Evolutionary conservation across 2,329 filamentous ascomycete species (phyloP), one percentile per base, ranked within the genome.

Genomic region (Monosporascus sp.): DNA sequence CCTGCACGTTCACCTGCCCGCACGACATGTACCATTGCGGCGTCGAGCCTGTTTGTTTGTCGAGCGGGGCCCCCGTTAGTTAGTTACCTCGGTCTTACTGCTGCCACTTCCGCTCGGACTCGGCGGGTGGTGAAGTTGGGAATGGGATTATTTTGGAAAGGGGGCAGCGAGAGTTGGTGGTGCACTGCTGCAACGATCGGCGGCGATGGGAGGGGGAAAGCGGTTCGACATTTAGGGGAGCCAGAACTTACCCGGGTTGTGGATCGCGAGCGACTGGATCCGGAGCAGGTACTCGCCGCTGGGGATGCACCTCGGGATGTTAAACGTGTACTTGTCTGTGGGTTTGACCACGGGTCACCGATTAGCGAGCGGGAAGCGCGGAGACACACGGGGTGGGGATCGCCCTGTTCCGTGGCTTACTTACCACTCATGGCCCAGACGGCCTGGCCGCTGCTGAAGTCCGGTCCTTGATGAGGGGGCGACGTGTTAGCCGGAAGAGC

Each of bases 221-320:
- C 8, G 31, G 31, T 5, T 14, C 14, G 11, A 35, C 31, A 4
- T 11, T 11, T 8, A 35, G 31, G 11, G 11, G 11, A 14, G 31
- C 9, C 11, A 14, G 5, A 2, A 14, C 43, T 46, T 27, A 46
- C 43, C 76, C 3, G 72, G 76, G 56, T 78, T 76, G 71, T 87
- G 83, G 48, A 86, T 79, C 27, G 79, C 83, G 48, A 86, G 77
- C 52, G 80, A 74, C 67, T 85, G 81, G 60, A 82, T 80, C 36
- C 82, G 73, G 36, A 84, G 70, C 54, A 85, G 76, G 62, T 84
- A 83, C 58, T 83, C 78, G 54, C 82, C 82, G 38, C 74, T 65
- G 6, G 74, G 73, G 53, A 85, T 75, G 56, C 76, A 76, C 35
- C 67, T 65, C 7, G 82, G 82, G 54, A 85, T 78, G 50, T 72